Evolutionary conservation across 345 rosid genomes (phyloP), one percentile per base, ranked within the genome.

Genomic region (Viola odorata): DNA sequence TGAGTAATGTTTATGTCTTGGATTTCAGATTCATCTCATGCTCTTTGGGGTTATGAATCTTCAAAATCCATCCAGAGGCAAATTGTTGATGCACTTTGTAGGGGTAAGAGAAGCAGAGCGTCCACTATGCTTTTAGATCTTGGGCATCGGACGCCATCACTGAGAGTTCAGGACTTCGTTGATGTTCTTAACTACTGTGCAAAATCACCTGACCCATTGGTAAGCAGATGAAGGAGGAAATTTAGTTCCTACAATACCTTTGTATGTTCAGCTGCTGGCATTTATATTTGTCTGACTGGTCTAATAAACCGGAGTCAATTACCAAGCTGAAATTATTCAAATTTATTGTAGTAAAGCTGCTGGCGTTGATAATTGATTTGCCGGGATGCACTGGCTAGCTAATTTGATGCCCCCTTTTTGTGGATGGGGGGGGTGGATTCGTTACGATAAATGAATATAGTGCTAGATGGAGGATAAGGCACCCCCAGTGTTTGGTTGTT

Each of bases 121-220:
- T 88, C 91, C 41, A 57, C 67, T 59, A 57, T 88, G 71, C 96
- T 91, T 69, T 60, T 8, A 37, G 72, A 79, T 68, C 73, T 85
- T 41, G 65, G 58, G 54, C 65, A 61, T 49, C 78, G 69, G 45
- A 73, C 58, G 39, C 48, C 60, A 51, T 54, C 77, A 3, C 56
- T 83, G 38, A 53, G 65, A 55, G 74, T 76, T 9, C 0, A 64
- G 60, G 88, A 91, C 71, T 83, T 88, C 44, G 57, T 73, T 60
- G 71, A 62, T 71, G 77, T 91, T 77, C 72, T 91, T 36, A 62
- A 53, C 1, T 78, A 85, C 58, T 91, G 98, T 71, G 95, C 90
- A 0, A 73, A 40, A 55, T 81, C 81, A 53, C 84, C 85, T 3
- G 95, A 91, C 64, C 85, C 98, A 56, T 62, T 85, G 81, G 97